Evolutionary conservation across 352 stramenopile genomes (phyloP), one percentile per base, ranked within the genome.

Genomic region (Globisporangium alternatum): DNA sequence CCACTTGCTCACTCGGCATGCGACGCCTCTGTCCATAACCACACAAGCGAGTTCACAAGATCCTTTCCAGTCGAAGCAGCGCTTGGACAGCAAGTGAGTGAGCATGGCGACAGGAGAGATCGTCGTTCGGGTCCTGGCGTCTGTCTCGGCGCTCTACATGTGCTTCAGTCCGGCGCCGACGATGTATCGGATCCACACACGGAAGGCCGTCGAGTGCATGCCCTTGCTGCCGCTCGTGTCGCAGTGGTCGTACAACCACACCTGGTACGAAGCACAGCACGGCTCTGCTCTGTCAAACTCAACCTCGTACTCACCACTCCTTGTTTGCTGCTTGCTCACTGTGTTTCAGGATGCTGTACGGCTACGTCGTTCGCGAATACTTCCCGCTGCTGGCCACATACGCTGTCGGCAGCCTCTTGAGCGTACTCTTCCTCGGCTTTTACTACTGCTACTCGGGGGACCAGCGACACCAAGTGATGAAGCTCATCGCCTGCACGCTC

Each of bases 301-400:
- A 43, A 12, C 35, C 35, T 28, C 25, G 35, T n/a, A 21, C 13
- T 45, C 15, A 45, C 39, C 3, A 33, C 47, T n/a, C 30, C 19
- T 28, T 31, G 28, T 13, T 28, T 56, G 33, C 59, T 57, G 43
- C n/a, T 39, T 48, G 35, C 30, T 47, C 15, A 30, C 22, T 54
- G 57, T 41, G 17, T 9, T 35, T 3, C 22, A 80, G 69, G 69
- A 78, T 80, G 67, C 49, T 78, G 5, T 80, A 78, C 35, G 78
- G 78, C 12, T 86, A 80, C 53, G 55, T 65, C 31, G 68, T 63
- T 21, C 39, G 55, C 5, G 65, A 78, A 52, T 85, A 81, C 65
- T 84, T 90, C 56, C 81, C 79, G 17, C 66, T 89, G 10, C 75
- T 83, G 59, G 64, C 67, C 60, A 74, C 77, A 28, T 66, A 77